phyloP scores from a whole-genome alignment of 768 basidiomycete species.

The Hypholoma sublateritium region DNA sequence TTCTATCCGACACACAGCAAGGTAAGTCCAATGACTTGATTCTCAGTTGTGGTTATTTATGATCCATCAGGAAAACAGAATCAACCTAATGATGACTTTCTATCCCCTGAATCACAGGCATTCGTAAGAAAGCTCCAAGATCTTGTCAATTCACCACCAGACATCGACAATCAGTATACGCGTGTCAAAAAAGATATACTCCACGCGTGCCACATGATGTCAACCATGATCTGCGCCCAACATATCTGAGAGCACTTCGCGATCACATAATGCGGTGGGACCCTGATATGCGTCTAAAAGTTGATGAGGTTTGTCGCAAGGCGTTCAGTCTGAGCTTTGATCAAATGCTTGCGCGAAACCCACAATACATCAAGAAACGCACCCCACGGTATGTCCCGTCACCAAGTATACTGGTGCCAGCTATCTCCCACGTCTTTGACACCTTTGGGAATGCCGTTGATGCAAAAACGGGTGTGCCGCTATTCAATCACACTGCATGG shows the following conservation, averaged over 20 bases:
- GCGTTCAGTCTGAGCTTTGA: conserved; percentile 16
- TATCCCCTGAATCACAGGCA: neutral
- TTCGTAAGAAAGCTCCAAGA: neutral
- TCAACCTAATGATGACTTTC: neutral
- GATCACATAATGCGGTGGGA: conserved; percentile 26
- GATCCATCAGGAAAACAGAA: neutral
- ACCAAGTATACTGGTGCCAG: conserved; percentile 19
- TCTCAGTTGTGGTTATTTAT: neutral
- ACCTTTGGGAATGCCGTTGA: conserved; percentile 18
- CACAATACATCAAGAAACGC: conserved; percentile 7
- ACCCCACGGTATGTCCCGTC: conserved; percentile 15
- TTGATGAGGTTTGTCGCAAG: conserved; percentile 15
- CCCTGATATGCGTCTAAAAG: conserved; percentile 8
- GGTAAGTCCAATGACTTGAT: neutral
- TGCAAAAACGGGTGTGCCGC: conserved; percentile 14
- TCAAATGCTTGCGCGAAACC: conserved; percentile 20
- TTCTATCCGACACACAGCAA: neutral
- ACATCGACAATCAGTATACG: neutral
- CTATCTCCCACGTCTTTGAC: conserved; percentile 18
- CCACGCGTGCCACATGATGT: conserved; percentile 23
- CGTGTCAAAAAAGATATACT: conserved; percentile 21
- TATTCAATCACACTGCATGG: conserved; percentile 12
- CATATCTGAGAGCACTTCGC: conserved; percentile 18
- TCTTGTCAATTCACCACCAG: neutral
- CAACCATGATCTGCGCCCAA: conserved; percentile 18